phyloP scores from a whole-genome alignment of 2,329 filamentous ascomycete genomes.

The Phaeomoniella chlamydospora region DNA sequence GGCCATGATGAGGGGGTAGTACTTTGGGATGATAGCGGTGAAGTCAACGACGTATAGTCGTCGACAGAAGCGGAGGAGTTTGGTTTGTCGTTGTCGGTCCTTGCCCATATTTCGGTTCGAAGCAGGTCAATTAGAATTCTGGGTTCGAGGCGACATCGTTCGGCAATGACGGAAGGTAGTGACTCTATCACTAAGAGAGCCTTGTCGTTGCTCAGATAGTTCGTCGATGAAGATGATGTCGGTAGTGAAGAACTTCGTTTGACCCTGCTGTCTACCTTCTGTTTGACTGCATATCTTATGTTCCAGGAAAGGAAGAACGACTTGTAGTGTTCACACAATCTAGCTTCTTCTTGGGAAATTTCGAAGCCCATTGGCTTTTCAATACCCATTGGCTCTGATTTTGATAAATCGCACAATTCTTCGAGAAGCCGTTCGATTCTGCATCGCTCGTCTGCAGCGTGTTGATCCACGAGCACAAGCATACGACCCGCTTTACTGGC shows the following conservation, averaged over 20 bases:
- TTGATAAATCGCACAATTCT: slow-evolving; percentile 31
- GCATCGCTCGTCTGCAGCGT: slow-evolving; percentile 83
- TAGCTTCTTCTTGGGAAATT: slow-evolving; percentile 44
- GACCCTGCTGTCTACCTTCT: not conserved
- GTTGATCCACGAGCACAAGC: slow-evolving; percentile 76
- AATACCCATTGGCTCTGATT: slow-evolving; percentile 16
- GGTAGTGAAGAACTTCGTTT: not conserved
- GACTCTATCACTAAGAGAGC: slow-evolving; percentile 33
- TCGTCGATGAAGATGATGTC: slow-evolving; percentile 1
- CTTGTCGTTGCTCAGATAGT: slow-evolving; percentile 1
- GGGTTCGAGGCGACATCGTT: slow-evolving; percentile 62
- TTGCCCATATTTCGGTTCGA: slow-evolving; percentile 57
- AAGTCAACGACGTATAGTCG: not conserved
- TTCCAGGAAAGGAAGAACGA: slow-evolving; percentile 60
- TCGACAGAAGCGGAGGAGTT: too few species aligned
- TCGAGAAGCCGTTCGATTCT: slow-evolving; percentile 60
- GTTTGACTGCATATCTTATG: slow-evolving; percentile 43
- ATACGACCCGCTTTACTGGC: slow-evolving; percentile 15
- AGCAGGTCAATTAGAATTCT: slow-evolving; percentile 59
- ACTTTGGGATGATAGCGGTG: slow-evolving; percentile 1
- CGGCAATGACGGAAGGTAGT: slow-evolving; percentile 58
- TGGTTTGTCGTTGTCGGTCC: too few species aligned
- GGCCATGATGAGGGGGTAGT: slow-evolving; percentile 35
- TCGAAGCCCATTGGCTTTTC: slow-evolving; percentile 48
- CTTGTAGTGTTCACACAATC: slow-evolving; percentile 39